phyloP scores from a whole-genome alignment of 257 asterid species.

The Voacanga thouarsii region DNA sequence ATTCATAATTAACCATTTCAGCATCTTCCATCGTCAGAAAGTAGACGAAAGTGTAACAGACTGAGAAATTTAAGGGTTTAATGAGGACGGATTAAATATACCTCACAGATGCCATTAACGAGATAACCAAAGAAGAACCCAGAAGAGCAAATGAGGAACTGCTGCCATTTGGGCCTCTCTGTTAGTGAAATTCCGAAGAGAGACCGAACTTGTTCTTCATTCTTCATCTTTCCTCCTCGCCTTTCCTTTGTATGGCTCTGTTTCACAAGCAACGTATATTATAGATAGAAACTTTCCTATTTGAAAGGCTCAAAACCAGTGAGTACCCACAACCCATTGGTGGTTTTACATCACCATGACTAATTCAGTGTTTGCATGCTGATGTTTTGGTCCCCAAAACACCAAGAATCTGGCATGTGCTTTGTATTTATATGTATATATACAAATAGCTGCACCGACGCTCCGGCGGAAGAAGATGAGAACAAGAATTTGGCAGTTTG shows the following conservation, averaged over 20 bases:
- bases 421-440: not conserved
- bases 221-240: conserved; percentile 46
- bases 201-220: conserved; percentile 65
- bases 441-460: not conserved
- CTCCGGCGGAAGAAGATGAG: not conserved
- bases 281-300: not conserved
- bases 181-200: conserved; percentile 74
- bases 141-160: conserved; percentile 75
- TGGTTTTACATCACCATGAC: conserved; percentile 28
- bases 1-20: not conserved
- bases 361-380: conserved; percentile 45
- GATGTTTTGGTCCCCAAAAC: conserved; percentile 33
- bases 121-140: conserved; percentile 96
- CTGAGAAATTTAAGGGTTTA: not conserved
- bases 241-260: not conserved
- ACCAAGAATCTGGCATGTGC: conserved; percentile 1
- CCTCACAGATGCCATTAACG: conserved; percentile 93
- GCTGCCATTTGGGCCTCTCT: conserved; percentile 81
- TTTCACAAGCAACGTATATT: not conserved
- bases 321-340: conserved; percentile 8
- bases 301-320: not conserved
- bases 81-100: conserved; percentile 12
- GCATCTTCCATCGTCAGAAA: not conserved
- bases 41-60: not conserved
- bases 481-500: not conserved